phyloP scores from a whole-genome alignment of 1,284 basidiomycete species.

The Papiliotrema fonsecae region DNA sequence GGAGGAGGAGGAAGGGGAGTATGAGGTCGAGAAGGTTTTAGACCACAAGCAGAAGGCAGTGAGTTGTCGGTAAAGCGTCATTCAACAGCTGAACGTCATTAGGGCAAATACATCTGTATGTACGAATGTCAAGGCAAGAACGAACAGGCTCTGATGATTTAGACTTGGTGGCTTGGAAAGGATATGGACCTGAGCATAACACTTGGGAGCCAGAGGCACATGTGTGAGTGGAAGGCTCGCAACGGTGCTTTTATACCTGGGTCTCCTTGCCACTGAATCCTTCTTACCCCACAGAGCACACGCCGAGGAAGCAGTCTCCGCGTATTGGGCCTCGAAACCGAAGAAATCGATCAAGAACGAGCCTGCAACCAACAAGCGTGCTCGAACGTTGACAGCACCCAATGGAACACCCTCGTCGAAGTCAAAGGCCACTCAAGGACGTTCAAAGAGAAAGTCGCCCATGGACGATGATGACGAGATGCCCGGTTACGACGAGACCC shows the following conservation, averaged over 20 bases:
- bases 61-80: slow-evolving; percentile 8
- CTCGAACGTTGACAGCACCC: slow-evolving; percentile 10
- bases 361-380: slow-evolving; percentile 20
- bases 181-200: slow-evolving; percentile 45
- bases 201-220: slow-evolving; percentile 45
- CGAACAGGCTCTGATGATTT: neutral
- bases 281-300: too few species aligned
- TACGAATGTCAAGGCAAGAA: neutral
- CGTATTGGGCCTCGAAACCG: slow-evolving; percentile 28
- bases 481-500: slow-evolving; percentile 54
- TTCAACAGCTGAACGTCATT: neutral
- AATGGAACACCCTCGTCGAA: slow-evolving; percentile 10
- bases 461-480: slow-evolving; percentile 50
- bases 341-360: slow-evolving; percentile 9
- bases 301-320: slow-evolving; percentile 28
- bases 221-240: slow-evolving; percentile 38
- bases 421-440: slow-evolving; percentile 10
- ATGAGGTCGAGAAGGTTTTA: slow-evolving; percentile 27
- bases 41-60: slow-evolving; percentile 17
- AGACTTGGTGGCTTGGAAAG: slow-evolving; percentile 48
- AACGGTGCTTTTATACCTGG: too few species aligned
- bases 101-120: slow-evolving; percentile 18
- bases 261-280: too few species aligned
- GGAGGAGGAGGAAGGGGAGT: slow-evolving; percentile 30
- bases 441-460: slow-evolving; percentile 38